phyloP scores from a whole-genome alignment of 192 early-diverging fungal species.

The Entomortierella lignicola region DNA sequence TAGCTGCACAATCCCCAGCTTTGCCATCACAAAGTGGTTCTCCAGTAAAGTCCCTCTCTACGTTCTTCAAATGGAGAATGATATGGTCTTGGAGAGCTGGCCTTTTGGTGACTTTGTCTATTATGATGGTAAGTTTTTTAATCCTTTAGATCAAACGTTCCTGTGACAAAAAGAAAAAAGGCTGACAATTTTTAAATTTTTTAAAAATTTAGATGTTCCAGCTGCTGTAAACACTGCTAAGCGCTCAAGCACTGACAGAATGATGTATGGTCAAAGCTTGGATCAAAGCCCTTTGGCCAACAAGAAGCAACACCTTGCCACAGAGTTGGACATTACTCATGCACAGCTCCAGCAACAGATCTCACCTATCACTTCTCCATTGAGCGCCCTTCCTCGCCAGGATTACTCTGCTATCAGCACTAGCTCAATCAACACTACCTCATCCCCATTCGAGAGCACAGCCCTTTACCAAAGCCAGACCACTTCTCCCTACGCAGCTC shows the following conservation, averaged over 20 bases:
- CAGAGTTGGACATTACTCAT: slow-evolving; percentile 21
- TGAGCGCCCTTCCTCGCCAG: slow-evolving; percentile 11
- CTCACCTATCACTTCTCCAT: slow-evolving; percentile 1
- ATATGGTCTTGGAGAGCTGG: slow-evolving; percentile 57
- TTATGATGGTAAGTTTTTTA: slow-evolving; percentile 30
- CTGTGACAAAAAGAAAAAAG: background rate
- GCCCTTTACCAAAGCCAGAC: slow-evolving; percentile 29
- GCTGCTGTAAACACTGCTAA: slow-evolving; percentile 11
- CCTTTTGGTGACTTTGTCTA: slow-evolving; percentile 60
- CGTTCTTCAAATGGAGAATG: slow-evolving; percentile 55
- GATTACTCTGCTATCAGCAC: slow-evolving; percentile 26
- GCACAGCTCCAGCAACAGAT: slow-evolving; percentile 7
- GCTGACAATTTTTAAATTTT: background rate
- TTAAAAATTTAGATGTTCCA: background rate
- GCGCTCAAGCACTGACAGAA: slow-evolving; percentile 18
- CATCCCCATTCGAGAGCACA: slow-evolving; percentile 20
- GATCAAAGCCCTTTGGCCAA: slow-evolving; percentile 20
- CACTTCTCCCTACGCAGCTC: slow-evolving; percentile 30
- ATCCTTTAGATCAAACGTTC: background rate
- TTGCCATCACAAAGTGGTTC: slow-evolving; percentile 55
- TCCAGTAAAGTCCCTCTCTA: slow-evolving; percentile 56
- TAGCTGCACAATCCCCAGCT: slow-evolving; percentile 55
- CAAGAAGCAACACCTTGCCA: slow-evolving; percentile 37
- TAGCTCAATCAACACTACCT: background rate
- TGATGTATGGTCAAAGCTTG: slow-evolving; percentile 24